Evolutionary conservation across 1,139 yeast genomes (phyloP), one percentile per base, ranked within the genome.

Genomic region (Suhomyces choctaworum): DNA sequence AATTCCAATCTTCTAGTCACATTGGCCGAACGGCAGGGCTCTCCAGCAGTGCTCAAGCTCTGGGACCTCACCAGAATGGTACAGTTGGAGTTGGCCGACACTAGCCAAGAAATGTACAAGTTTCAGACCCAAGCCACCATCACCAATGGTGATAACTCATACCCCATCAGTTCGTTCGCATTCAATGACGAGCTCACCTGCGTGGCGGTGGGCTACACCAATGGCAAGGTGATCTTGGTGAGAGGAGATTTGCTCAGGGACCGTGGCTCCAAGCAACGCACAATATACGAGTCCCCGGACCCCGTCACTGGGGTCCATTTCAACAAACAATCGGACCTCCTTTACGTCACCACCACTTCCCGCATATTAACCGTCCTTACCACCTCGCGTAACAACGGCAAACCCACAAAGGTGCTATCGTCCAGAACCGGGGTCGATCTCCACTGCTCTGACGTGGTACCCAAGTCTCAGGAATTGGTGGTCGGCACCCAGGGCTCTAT

Each of bases 171-270:
- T 8, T 78, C 86, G 25, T 73, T 85, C 41, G 70, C 73, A 16
- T 65, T 76, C 37, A 74, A 78, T 22, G 49, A 56, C 3, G 85
- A 82, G 45, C 69, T 80, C 39, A 69, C 86, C 1, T 76, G 88
- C 34, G 57, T 88, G 4, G 95, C 86, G 0, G 64, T 89, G 23
- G 97, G 98, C 0, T 89, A 81, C 54, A 82, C 95, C 14, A 86
- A 89, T 56, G 99, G 99, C 6, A 73, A 80, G 17, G 92, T 90
- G 2, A 66, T 90, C 5, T 64, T 90, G 4, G 77, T 90, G 0
- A 63, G 97, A 42, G 99, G 98, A 5, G 98, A 92, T 56, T 62
- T 94, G 29, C 51, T 86, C 2, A 77, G 92, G 47, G 99, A 94
- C 52, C 64, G 96, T 40, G 98, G 98, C 0, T 80, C 96, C 4